These are phyloP conservation scores for Phytophthora sp. DNA, from an alignment of 352 stramenopile species.

Conservation along the genomic window DNA sequence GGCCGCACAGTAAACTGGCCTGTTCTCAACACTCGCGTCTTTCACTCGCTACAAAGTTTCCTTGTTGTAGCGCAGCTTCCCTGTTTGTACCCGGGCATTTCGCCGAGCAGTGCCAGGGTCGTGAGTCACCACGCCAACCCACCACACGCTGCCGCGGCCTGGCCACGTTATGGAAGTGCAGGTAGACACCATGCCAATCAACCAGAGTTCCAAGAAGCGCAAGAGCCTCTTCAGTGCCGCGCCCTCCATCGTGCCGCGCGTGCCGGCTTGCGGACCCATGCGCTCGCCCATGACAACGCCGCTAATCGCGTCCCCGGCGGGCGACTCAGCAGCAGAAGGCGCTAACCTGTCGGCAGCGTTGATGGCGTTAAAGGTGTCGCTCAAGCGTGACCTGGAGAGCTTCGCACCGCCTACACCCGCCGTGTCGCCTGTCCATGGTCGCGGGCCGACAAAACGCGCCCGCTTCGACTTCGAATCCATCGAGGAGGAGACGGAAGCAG, in stretches of 20 bases:
- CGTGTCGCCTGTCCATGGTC: conserved; percentile 62
- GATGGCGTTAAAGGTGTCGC: conserved; percentile 74
- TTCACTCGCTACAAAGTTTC: conserved; percentile 4
- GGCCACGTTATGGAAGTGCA: conserved; percentile 41
- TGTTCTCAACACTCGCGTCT: neutral
- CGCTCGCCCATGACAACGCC: conserved; percentile 13
- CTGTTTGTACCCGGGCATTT: conserved; percentile 28
- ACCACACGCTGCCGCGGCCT: conserved; percentile 1
- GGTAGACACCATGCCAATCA: conserved; percentile 56
- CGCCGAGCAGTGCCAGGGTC: conserved; percentile 14
- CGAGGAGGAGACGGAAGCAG: conserved; percentile 25
- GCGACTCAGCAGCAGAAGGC: conserved; percentile 35
- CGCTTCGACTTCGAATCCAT: conserved; percentile 58
- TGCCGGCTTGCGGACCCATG: conserved; percentile 24
- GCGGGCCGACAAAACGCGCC: conserved; percentile 55
- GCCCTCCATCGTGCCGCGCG: conserved; percentile 35
- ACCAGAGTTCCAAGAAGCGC: conserved; percentile 74
- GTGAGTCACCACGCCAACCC: conserved; percentile 3
- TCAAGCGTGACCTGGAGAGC: conserved; percentile 75
- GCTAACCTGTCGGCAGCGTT: conserved; percentile 63
- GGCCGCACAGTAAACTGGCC: conserved; percentile 5
- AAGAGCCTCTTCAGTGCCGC: conserved; percentile 49
- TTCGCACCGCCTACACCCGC: conserved; percentile 75
- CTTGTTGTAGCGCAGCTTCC: conserved; percentile 4
- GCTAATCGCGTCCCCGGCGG: conserved; percentile 9